Percentiles rank a stretch among this genome's conserved stretches.
phyloP scores from a whole-genome alignment of 1,284 basidiomycete genomes.

The Pseudozyma thailandica region DNA sequence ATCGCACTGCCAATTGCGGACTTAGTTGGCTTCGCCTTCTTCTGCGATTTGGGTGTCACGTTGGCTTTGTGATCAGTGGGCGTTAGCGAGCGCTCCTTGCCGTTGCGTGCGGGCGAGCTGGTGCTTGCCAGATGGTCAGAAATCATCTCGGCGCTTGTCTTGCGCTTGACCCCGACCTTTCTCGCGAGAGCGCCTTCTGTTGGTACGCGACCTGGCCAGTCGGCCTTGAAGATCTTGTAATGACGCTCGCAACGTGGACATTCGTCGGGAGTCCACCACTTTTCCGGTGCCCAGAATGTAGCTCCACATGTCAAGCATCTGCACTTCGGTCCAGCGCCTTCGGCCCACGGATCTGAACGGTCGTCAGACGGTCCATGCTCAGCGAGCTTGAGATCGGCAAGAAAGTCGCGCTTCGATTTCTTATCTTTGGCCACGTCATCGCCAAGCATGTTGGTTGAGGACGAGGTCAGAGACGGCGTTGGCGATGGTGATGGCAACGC shows the following conservation, averaged over 20 bases:
- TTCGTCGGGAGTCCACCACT: slow-evolving; percentile 67
- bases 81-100: slow-evolving; percentile 42
- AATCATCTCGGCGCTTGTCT: slow-evolving; percentile 43
- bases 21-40: slow-evolving; percentile 21
- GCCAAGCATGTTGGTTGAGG: slow-evolving; percentile 13
- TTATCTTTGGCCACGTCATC: slow-evolving; percentile 35
- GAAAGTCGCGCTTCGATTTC: slow-evolving; percentile 38
- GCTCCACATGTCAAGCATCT: slow-evolving; percentile 62
- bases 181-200: slow-evolving; percentile 36
- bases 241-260: slow-evolving; percentile 66
- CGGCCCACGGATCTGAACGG: slow-evolving; percentile 47
- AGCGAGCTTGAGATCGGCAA: slow-evolving; percentile 44
- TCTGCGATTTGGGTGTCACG: slow-evolving; percentile 27
- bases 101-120: slow-evolving; percentile 27
- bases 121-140: slow-evolving; percentile 36
- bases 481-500: slow-evolving; percentile 43
- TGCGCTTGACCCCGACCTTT: slow-evolving; percentile 42
- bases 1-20: slow-evolving; percentile 2
- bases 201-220: slow-evolving; percentile 60
- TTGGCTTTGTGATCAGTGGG: slow-evolving; percentile 27
- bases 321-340: slow-evolving; percentile 51
- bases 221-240: slow-evolving; percentile 66
- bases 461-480: slow-evolving; percentile 37
- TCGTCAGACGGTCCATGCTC: slow-evolving; percentile 50
- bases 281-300: slow-evolving; percentile 62